Conservation (phyloP, 176 grass and related monocot genomes). For the Phragmites australis region DNA sequence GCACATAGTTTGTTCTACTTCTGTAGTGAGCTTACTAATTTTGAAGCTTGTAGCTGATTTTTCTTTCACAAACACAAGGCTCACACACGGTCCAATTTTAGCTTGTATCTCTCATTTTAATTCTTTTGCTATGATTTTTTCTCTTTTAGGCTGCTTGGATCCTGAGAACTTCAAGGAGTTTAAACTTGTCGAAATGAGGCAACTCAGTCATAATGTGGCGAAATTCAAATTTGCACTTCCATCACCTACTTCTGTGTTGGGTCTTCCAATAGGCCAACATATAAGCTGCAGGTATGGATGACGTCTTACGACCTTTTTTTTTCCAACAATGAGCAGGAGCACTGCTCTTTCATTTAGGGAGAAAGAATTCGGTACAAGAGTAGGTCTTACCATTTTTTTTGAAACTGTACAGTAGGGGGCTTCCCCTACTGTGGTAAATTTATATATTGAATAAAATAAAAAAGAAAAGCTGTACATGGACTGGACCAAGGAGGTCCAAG, state of each 20-base stretch:
- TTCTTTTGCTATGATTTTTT: not conserved
- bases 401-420: too few relatives aligned
- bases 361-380: too few relatives aligned
- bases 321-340: too few relatives aligned
- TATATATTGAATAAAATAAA: too few relatives aligned
- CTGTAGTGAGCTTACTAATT: not conserved
- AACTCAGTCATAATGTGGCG: conserved; percentile 82
- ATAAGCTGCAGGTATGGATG: conserved; percentile 78
- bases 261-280: conserved; percentile 87
- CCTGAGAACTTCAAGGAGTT: conserved; percentile 85
- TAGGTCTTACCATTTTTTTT: too few relatives aligned
- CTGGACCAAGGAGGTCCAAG: too few relatives aligned
- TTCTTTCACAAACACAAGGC: not conserved
- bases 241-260: conserved; percentile 69
- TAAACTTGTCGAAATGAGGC: conserved; percentile 70
- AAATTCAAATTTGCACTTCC: conserved; percentile 78
- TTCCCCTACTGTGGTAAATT: too few relatives aligned
- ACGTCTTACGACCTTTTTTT: conserved; percentile 13
- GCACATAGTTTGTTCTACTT: not conserved
- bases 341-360: too few relatives aligned
- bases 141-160: conserved; percentile 63
- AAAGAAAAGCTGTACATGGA: too few relatives aligned
- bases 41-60: not conserved
- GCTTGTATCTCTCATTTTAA: not conserved
- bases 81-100: too few relatives aligned